A percentile compares a stretch with the other conserved stretches of the same genome.
Evolutionary conservation across 805 yeast species (phyloP).

Genomic region (Candida ovalis): DNA sequence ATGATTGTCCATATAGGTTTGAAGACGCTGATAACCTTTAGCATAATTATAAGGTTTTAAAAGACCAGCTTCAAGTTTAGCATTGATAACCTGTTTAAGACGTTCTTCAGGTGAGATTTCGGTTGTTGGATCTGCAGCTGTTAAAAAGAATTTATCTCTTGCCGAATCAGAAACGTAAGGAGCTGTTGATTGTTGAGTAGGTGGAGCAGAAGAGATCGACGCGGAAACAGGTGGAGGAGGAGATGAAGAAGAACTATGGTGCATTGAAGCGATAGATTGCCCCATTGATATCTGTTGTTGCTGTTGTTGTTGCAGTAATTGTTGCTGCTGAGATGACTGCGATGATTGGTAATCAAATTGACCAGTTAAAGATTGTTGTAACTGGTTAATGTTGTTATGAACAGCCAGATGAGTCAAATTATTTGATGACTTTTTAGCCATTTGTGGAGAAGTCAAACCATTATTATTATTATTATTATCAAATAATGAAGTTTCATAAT

Average conservation of each 20-base stretch:
- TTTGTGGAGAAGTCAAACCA: constrained; percentile 4
- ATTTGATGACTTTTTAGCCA: constrained; percentile 11
- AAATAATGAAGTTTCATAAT: constrained; percentile 14
- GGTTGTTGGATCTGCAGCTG: constrained; percentile 96
- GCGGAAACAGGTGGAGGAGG: constrained; percentile 10
- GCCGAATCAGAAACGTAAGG: constrained; percentile 66
- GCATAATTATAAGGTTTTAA: constrained; percentile 92
- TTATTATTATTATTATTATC: constrained; percentile 3
- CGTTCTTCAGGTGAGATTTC: constrained; percentile 93
- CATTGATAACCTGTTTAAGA: constrained; percentile 87
- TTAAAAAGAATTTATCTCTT: constrained; percentile 85
- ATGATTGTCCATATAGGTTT: constrained; percentile 86
- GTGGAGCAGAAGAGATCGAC: background rate
- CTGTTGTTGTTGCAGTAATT: constrained; percentile 2
- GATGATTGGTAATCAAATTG: constrained; percentile 3
- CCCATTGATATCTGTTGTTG: constrained; percentile 6
- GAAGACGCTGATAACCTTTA: constrained; percentile 85
- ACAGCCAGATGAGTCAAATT: constrained; percentile 16
- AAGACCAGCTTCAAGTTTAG: constrained; percentile 90
- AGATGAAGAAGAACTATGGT: constrained; percentile 2
- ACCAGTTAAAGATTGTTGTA: constrained; percentile 6
- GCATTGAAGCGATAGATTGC: constrained; percentile 1
- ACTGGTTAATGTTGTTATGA: constrained; percentile 14
- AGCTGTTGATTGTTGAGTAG: constrained; percentile 1
- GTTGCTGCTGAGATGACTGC: background rate